Conservation (phyloP, 306 rosid genomes). For the Alnus glutinosa region DNA sequence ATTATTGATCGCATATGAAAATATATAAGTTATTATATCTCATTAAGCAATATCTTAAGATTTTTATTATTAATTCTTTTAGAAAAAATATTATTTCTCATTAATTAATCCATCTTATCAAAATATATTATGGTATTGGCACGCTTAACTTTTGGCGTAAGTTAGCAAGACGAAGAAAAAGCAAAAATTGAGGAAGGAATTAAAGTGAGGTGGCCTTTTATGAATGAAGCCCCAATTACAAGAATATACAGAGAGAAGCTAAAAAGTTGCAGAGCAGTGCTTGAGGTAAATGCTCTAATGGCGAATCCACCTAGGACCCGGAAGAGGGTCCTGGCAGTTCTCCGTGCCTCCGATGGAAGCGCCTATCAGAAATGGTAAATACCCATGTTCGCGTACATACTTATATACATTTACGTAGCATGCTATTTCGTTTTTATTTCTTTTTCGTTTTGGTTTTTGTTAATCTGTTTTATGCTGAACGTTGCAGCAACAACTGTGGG, state of each 20-base stretch:
- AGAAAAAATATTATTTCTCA: no score
- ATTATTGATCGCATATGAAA: no score
- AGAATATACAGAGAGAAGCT: neutral
- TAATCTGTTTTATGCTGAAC: neutral
- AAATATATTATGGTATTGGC: neutral
- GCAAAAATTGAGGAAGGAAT: no score
- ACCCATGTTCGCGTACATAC: neutral
- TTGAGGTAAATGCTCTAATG: constrained; percentile 32
- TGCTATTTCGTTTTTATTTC: neutral
- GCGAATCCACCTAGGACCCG: constrained; percentile 36
- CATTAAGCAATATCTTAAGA: no score
- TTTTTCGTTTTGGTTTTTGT: neutral
- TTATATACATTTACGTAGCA: neutral
- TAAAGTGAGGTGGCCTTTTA: no score
- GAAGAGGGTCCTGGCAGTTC: constrained; percentile 46
- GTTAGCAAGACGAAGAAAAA: neutral
- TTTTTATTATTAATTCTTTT: no score
- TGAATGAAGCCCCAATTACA: no score
- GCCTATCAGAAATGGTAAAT: constrained; percentile 56
- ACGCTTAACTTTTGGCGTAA: neutral
- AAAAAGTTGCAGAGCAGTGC: constrained; percentile 21
- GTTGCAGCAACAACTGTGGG: constrained; percentile 45
- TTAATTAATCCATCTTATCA: no score
- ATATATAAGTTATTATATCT: no score
- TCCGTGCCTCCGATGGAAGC: constrained; percentile 62